phyloP scores from a whole-genome alignment of 192 early-diverging fungal genomes.

The Gryganskiella cystojenkinii region DNA sequence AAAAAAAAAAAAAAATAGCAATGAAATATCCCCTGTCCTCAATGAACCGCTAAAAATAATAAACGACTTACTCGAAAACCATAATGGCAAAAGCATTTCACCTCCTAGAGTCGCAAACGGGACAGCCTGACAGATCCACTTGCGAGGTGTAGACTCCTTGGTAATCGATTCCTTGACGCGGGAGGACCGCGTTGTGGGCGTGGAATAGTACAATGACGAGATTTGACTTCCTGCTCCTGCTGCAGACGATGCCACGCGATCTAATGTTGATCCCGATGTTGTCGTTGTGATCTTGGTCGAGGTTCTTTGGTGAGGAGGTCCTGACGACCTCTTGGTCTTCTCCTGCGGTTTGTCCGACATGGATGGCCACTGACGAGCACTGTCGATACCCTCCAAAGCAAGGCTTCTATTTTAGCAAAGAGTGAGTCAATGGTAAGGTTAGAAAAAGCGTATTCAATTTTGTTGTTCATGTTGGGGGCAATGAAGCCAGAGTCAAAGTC shows the following conservation, averaged over 20 bases:
- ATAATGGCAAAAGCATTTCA: constrained; percentile 49
- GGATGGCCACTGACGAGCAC: constrained; percentile 37
- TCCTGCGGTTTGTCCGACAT: constrained; percentile 6
- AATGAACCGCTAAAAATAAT: too few relatives aligned
- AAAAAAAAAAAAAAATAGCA: background rate
- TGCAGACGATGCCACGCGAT: background rate
- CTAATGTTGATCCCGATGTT: constrained; percentile 1
- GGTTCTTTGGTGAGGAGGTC: too few relatives aligned
- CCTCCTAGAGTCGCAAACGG: constrained; percentile 47
- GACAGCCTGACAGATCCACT: constrained; percentile 46
- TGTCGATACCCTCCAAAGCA: constrained; percentile 42
- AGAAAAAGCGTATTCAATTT: constrained; percentile 1
- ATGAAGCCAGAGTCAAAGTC: too few relatives aligned
- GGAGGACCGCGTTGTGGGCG: constrained; percentile 11
- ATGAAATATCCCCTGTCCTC: too few relatives aligned
- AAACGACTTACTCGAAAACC: constrained; percentile 39
- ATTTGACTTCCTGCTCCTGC: background rate
- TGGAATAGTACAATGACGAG: too few relatives aligned
- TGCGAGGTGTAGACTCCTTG: constrained; percentile 41
- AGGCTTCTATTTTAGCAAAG: constrained; percentile 23
- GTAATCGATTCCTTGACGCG: constrained; percentile 40
- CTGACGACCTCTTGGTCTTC: background rate
- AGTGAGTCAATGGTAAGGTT: background rate
- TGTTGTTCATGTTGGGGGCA: too few relatives aligned
- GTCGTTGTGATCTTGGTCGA: too few relatives aligned